phyloP scores from a whole-genome alignment of 1,284 basidiomycete genomes.

The Rhizoctonia solani region DNA sequence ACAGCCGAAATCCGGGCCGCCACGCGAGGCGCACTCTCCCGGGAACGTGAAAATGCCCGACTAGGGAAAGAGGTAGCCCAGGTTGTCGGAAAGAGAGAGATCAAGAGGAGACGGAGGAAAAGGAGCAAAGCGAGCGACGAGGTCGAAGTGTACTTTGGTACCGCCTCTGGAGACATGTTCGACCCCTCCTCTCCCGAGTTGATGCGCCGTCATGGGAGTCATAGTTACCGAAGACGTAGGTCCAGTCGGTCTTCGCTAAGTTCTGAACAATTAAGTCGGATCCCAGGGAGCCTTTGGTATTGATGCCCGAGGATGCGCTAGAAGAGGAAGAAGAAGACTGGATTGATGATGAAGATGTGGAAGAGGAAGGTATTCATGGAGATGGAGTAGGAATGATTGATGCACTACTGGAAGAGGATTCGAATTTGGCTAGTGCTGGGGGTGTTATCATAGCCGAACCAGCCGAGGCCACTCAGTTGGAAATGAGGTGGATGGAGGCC shows the following conservation, averaged over 20 bases:
- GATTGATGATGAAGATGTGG: conserved; percentile 29
- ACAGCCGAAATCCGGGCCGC: conserved; percentile 73
- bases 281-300: conserved; percentile 1
- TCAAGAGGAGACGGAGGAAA: conserved; percentile 43
- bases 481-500: conserved; percentile 77
- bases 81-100: background rate
- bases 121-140: conserved; percentile 49
- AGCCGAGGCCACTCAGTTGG: conserved; percentile 72
- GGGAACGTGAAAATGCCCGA: conserved; percentile 26
- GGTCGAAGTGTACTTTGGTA: conserved; percentile 30
- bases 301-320: conserved; percentile 39
- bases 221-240: background rate
- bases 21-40: conserved; percentile 44
- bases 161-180: conserved; percentile 17
- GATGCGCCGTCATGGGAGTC: conserved; percentile 6
- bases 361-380: conserved; percentile 40
- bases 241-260: conserved; percentile 22
- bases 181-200: conserved; percentile 17
- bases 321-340: conserved; percentile 39
- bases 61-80: conserved; percentile 25
- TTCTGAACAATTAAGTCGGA: conserved; percentile 8
- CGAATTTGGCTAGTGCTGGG: conserved; percentile 47
- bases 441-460: conserved; percentile 77
- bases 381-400: conserved; percentile 45
- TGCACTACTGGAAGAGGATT: conserved; percentile 51